Conservation (phyloP, 163 green algal genomes). For the Coccomyxa subellipsoidea region DNA sequence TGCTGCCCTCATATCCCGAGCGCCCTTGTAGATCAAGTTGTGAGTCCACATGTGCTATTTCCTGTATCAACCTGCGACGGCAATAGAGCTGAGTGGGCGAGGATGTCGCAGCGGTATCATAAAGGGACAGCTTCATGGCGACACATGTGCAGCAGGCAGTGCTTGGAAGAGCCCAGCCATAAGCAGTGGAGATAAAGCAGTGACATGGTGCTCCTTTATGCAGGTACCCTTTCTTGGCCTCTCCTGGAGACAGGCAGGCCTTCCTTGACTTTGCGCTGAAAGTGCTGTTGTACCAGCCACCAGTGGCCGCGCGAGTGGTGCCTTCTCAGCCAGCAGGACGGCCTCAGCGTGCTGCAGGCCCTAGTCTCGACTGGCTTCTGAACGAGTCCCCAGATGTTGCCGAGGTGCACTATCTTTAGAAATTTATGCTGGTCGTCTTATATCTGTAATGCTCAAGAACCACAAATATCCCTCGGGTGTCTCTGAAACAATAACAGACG, state of each 20-base stretch:
- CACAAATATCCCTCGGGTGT: no score
- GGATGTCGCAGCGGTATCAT: no score
- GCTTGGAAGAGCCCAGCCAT: no score
- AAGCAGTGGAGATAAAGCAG: no score
- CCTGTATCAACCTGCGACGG: no score
- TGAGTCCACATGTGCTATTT: not conserved
- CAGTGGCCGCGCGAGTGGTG: slow-evolving; percentile 13
- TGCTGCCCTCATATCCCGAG: not conserved
- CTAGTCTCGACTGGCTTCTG: not conserved
- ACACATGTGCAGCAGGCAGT: no score
- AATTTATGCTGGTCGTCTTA: no score
- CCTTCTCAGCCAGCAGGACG: not conserved
- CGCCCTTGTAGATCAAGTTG: no score
- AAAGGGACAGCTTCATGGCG: no score
- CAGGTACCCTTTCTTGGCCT: slow-evolving; percentile 43
- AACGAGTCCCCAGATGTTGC: not conserved
- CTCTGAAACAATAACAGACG: not conserved
- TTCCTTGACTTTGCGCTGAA: slow-evolving; percentile 43
- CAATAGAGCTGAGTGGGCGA: no score
- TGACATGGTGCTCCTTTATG: no score
- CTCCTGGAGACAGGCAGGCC: not conserved
- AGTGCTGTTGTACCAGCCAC: slow-evolving; percentile 62
- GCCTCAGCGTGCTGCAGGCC: not conserved
- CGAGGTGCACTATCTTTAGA: not conserved
- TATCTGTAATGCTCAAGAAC: no score